phyloP scores from a whole-genome alignment of 441 rosid genomes.

The Manihot esculenta region DNA sequence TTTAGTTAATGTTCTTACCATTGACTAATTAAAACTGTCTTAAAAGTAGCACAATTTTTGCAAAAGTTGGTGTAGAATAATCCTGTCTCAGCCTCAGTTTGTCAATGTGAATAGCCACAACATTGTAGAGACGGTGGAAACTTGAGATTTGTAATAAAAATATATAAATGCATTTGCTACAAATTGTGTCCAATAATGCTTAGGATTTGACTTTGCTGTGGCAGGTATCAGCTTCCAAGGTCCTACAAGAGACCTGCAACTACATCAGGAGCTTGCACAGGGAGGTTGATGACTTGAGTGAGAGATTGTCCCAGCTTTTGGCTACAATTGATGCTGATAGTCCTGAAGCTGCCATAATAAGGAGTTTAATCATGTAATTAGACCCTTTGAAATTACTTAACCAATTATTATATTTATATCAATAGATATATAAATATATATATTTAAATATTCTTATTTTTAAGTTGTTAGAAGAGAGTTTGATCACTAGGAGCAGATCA shows the following conservation, averaged over 20 bases:
- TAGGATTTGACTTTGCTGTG: not conserved
- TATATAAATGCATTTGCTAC: not conserved
- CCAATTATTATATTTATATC: not conserved
- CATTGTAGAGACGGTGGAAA: too few species aligned
- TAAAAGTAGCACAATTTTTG: slow-evolving; percentile 15
- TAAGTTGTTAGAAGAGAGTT: slow-evolving; percentile 15
- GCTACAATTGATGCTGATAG: slow-evolving; percentile 75
- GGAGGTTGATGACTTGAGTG: slow-evolving; percentile 84
- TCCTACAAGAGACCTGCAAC: slow-evolving; percentile 89
- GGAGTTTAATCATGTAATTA: slow-evolving; percentile 70
- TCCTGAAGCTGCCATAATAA: slow-evolving; percentile 81
- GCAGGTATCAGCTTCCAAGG: slow-evolving; percentile 86
- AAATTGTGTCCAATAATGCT: slow-evolving; percentile 1
- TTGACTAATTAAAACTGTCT: slow-evolving; percentile 32
- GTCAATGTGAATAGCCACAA: slow-evolving; percentile 1
- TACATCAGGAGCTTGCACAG: slow-evolving; percentile 75
- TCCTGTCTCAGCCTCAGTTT: not conserved
- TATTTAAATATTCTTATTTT: not conserved
- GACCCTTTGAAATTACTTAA: not conserved
- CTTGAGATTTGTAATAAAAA: too few species aligned
- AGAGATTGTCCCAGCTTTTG: slow-evolving; percentile 77
- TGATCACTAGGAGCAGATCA: slow-evolving; percentile 31
- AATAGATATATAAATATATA: too few species aligned
- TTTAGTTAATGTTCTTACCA: slow-evolving; percentile 1
- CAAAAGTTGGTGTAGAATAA: too few species aligned